Conservation (phyloP, 768 basidiomycete genomes). For the Suillus luteus region DNA sequence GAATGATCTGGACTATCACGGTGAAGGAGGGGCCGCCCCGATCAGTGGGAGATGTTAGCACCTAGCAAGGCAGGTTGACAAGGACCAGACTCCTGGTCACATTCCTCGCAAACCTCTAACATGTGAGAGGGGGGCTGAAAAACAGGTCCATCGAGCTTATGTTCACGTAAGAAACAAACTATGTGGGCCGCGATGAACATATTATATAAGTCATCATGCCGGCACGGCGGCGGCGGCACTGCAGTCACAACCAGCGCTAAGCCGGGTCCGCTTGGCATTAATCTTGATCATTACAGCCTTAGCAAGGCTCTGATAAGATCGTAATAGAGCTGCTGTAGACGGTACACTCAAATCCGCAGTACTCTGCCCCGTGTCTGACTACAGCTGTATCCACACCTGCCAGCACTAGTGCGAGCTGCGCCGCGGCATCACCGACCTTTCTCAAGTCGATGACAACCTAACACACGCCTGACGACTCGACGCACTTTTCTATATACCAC, state of each 20-base stretch:
- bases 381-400: background rate
- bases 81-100: background rate
- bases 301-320: background rate
- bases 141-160: too few relatives aligned
- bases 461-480: too few relatives aligned
- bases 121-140: too few relatives aligned
- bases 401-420: constrained; percentile 1
- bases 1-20: too few relatives aligned
- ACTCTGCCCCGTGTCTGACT: background rate
- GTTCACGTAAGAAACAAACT: too few relatives aligned
- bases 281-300: background rate
- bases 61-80: background rate
- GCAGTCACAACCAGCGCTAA: too few relatives aligned
- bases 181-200: too few relatives aligned
- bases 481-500: background rate
- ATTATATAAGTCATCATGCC: too few relatives aligned
- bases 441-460: background rate
- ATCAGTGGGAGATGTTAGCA: background rate
- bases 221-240: too few relatives aligned
- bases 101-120: too few relatives aligned
- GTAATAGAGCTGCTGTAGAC: background rate
- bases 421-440: background rate
- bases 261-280: too few relatives aligned
- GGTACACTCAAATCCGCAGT: background rate
- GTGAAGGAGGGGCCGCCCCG: too few relatives aligned